Evolutionary conservation across 768 basidiomycete species (phyloP), one percentile per base, ranked within the genome.

Genomic region (Porpolomopsis calyptriformis): DNA sequence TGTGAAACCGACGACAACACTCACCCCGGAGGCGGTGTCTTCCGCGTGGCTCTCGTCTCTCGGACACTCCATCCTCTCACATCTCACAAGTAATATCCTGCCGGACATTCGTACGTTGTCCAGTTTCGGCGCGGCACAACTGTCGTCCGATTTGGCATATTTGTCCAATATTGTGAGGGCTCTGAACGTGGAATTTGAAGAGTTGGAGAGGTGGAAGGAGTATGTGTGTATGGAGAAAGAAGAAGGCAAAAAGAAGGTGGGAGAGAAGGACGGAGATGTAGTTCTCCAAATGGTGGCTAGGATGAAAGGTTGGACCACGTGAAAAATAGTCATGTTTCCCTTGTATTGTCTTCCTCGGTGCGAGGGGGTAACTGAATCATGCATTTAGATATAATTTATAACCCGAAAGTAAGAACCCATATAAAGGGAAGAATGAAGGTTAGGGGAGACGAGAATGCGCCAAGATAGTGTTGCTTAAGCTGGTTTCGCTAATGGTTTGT

Each of bases 21-120:
- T 86, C 42, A 76, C 81, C 42, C 78, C 87, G 3, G 92, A 93
- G 59, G 72, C 76, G 2, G 85, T 97, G 14, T 80, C 90, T 3
- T 82, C 88, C 1, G 83, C 88, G 1, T 98, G 94, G 93, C 77
- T 98, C 9, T 77, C 84, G 26, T 92, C 90, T 7, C 74, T 98
- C n/a, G 85, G 89, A 0, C 80, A 85, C 38, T 74, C 82, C 10
- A 76, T 92, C 37, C 70, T 94, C 29, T 69, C 76, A 2, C 76
- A 92, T 58, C 68, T 99, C 38, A 86, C 85, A 3, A 57, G 61
- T 22, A 67, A 67, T 16, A 69, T 89, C 25, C 72, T 99, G 1
- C 90, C 93, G 11, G 67, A 69, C 24, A 85, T 98, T 46, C 64
- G 70, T 2, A 65, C 67, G 23, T 63, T 98, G 39, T 76, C 79